A percentile compares a stretch with the other conserved stretches of the same genome.
These are phyloP conservation scores for Phaeodactylum tricornutum DNA, from an alignment of 108 stramenopile species.

Conservation along the genomic window DNA sequence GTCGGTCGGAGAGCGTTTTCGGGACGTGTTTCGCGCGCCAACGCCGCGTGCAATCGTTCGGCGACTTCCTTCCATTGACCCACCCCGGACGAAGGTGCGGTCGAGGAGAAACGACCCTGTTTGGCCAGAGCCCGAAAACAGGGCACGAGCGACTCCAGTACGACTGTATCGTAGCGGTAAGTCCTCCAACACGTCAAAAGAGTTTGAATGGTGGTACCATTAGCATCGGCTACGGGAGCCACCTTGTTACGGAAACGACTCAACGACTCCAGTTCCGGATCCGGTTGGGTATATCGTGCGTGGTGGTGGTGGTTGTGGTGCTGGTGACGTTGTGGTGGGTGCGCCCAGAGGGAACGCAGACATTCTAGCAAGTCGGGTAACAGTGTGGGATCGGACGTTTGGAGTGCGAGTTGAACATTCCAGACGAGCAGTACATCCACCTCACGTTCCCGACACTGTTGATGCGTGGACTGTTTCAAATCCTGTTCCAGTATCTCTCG, in stretches of 20 bases:
- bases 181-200: neutral
- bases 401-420: neutral
- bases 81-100: too few relatives aligned
- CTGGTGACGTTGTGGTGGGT: neutral
- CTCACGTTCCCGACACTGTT: neutral
- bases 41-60: neutral
- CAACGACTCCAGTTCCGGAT: too few relatives aligned
- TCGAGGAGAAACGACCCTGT: too few relatives aligned
- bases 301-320: neutral
- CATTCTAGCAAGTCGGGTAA: too few relatives aligned
- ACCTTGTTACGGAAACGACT: too few relatives aligned
- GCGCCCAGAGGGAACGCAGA: too few relatives aligned
- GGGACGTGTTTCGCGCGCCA: neutral
- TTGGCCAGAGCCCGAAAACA: conserved; percentile 1
- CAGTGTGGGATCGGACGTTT: too few relatives aligned
- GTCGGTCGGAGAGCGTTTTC: neutral
- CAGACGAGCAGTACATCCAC: neutral
- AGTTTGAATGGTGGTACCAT: too few relatives aligned
- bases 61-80: neutral
- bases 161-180: neutral
- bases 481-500: neutral
- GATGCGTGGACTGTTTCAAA: neutral
- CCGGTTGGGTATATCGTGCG: too few relatives aligned
- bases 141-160: neutral
- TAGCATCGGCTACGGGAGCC: too few relatives aligned